phyloP scores from a whole-genome alignment of 2,329 filamentous ascomycete genomes.

The Apiospora pterosperma region DNA sequence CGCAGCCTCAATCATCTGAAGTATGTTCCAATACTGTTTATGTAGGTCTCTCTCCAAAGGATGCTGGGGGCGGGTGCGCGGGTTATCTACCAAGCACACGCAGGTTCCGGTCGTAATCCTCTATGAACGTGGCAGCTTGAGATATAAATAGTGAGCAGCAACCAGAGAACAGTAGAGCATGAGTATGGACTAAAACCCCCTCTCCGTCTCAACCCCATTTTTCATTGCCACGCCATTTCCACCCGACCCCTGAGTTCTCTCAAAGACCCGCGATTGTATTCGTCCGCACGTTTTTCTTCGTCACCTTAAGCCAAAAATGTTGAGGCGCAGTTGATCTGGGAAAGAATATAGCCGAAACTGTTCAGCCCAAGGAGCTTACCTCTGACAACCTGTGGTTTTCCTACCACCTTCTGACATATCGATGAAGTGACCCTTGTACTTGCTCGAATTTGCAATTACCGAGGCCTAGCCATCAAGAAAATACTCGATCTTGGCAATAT shows the following conservation, averaged over 20 bases:
- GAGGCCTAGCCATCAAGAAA: neutral
- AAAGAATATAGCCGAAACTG: no score
- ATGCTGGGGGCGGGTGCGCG: no score
- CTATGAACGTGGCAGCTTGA: neutral
- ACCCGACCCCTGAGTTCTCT: neutral
- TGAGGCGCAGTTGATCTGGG: no score
- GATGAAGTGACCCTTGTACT: neutral
- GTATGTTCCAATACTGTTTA: no score
- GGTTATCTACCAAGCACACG: neutral
- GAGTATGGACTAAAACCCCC: no score
- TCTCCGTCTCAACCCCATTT: neutral
- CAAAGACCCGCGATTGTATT: neutral
- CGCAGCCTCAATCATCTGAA: neutral
- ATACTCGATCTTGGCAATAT: neutral
- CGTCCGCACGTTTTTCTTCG: neutral
- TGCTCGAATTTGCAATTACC: neutral
- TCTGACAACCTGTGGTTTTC: neutral
- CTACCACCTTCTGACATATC: neutral
- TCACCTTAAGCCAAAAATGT: no score
- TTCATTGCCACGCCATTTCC: neutral
- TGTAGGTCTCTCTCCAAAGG: no score
- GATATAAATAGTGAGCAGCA: no score
- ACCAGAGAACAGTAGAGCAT: no score
- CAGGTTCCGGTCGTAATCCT: neutral
- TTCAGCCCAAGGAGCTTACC: no score